Evolutionary conservation across 179 eudicot genomes (phyloP).

Genomic region (Camellia oleifera): DNA sequence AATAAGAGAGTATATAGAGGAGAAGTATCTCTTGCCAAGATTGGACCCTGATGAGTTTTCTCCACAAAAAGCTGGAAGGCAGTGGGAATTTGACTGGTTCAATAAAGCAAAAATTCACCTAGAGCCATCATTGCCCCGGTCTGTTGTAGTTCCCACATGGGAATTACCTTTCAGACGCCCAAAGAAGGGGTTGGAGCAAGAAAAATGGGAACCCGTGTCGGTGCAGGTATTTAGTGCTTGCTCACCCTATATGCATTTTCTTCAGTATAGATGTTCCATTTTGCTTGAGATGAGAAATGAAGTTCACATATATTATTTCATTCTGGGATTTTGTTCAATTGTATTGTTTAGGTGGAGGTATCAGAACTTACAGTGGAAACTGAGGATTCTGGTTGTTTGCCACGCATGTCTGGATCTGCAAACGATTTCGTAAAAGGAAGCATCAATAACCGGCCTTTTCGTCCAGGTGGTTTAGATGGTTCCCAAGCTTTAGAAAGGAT

Average conservation of each 20-base stretch:
- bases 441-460: constrained; percentile 89
- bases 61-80: constrained; percentile 77
- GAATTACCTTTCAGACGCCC: constrained; percentile 84
- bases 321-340: constrained; percentile 17
- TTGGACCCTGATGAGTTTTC: constrained; percentile 87
- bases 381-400: constrained; percentile 71
- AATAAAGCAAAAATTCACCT: constrained; percentile 61
- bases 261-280: background rate
- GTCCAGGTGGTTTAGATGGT: constrained; percentile 89
- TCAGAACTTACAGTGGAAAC: constrained; percentile 69
- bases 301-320: constrained; percentile 2
- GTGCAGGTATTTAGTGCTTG: constrained; percentile 52
- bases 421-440: constrained; percentile 95
- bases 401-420: constrained; percentile 84
- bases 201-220: constrained; percentile 81
- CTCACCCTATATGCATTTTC: background rate
- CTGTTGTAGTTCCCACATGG: constrained; percentile 79
- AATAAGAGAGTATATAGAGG: constrained; percentile 63
- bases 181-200: constrained; percentile 29
- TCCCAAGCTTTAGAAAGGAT: constrained; percentile 60
- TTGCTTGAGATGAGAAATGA: background rate
- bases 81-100: constrained; percentile 98
- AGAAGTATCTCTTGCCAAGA: constrained; percentile 68
- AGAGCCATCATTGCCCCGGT: constrained; percentile 79
- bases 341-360: constrained; percentile 61